phyloP scores from a whole-genome alignment of 768 basidiomycete genomes.

The Suillus hirtellus region DNA sequence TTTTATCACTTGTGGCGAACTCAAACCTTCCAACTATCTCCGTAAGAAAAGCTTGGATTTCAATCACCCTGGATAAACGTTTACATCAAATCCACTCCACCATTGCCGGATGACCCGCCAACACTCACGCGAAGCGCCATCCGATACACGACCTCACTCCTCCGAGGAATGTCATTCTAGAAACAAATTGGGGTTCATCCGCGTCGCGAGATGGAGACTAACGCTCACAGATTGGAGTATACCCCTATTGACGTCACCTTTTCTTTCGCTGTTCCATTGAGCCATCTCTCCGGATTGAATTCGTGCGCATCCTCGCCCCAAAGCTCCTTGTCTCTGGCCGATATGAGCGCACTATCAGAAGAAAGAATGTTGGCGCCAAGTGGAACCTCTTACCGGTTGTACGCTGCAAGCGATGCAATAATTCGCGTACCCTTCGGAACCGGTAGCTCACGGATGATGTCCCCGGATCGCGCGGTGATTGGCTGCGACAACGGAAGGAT shows the following conservation, averaged over 20 bases:
- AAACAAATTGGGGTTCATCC: not conserved
- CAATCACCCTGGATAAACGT: conserved; percentile 36
- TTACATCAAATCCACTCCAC: conserved; percentile 2
- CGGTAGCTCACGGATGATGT: conserved; percentile 42
- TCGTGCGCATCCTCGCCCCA: conserved; percentile 34
- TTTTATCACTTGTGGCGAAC: conserved; percentile 37
- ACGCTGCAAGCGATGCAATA: conserved; percentile 52
- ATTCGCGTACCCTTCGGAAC: conserved; percentile 54
- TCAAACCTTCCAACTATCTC: conserved; percentile 57
- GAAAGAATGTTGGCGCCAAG: not conserved
- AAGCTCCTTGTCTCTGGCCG: conserved; percentile 26
- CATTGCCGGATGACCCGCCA: not conserved
- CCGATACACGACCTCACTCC: conserved; percentile 30
- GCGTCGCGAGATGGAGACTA: not conserved
- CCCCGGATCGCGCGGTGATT: conserved; percentile 46
- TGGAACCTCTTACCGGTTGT: conserved; percentile 45
- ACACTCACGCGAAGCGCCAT: conserved; percentile 34
- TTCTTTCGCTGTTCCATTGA: conserved; percentile 19
- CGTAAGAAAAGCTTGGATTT: conserved; percentile 60
- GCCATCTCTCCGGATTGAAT: conserved; percentile 33
- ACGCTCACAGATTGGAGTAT: conserved; percentile 30
- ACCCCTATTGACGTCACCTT: conserved; percentile 26
- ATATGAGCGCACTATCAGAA: not conserved
- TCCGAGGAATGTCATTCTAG: conserved; percentile 31
- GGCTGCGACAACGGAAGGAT: conserved; percentile 59